phyloP scores from a whole-genome alignment of 208 protist genomes.

The Leishmania aethiopica region DNA sequence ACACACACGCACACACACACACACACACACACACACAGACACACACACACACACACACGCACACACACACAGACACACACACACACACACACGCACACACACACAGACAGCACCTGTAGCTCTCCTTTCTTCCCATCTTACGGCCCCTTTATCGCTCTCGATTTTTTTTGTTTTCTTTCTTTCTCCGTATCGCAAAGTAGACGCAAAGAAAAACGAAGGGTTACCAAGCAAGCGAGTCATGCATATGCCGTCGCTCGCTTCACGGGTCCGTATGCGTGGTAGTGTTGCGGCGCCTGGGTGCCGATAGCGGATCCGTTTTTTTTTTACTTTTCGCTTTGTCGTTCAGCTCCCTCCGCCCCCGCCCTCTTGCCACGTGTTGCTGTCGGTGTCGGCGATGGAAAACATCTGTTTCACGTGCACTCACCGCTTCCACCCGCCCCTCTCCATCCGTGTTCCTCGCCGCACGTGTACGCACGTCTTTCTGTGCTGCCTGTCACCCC shows the following conservation, averaged over 20 bases:
- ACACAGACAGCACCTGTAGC: background rate
- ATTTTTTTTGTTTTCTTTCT: constrained; percentile 4
- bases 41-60: background rate
- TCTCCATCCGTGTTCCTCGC: constrained; percentile 5
- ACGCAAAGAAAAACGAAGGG: background rate
- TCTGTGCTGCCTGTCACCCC: background rate
- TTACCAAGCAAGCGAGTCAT: background rate
- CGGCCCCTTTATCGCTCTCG: background rate
- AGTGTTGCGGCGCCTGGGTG: background rate
- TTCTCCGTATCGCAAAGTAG: background rate
- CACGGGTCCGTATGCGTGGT: background rate
- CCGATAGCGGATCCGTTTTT: background rate
- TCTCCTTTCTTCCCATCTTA: background rate
- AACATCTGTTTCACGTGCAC: background rate
- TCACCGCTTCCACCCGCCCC: background rate
- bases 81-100: background rate
- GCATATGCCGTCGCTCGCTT: background rate
- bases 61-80: background rate
- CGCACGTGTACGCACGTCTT: constrained; percentile 10
- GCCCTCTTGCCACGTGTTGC: background rate
- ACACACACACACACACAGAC: background rate
- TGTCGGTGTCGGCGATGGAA: background rate
- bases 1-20: background rate
- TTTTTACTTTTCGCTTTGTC: background rate
- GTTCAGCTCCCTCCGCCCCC: background rate